Base-by-base conservation (phyloP, 2,329 filamentous ascomycete genomes). In the Coleophoma crateriformis region DNA sequence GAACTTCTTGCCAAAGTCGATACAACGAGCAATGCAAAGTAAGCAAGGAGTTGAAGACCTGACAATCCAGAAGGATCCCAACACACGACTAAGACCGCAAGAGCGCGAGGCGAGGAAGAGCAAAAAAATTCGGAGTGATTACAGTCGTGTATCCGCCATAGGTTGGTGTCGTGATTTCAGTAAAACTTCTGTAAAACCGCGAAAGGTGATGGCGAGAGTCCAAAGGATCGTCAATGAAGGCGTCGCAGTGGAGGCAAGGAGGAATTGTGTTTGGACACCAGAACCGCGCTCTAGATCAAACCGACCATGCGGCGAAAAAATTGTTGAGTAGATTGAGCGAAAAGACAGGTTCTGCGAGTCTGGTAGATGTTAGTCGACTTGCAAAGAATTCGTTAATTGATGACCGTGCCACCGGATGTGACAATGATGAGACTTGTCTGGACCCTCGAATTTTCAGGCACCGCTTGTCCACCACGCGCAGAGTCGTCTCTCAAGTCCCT, bases 71-170 rank as follows among this genome's bases (percentile, higher is more conserved):
- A 33, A 48, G 51, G 49, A 41, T 38, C 51, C 55, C 50, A 47
- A 47, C 35, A 50, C 35, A 45, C n/a, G n/a, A n/a, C 42, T 46
- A 48, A 48, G 45, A 35, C 48, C 37, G 37, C 49, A 40, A 47
- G 47, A 39, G 48, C 41, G 33, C 46, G 45, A 45, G 34, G 52
- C 44, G 53, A 40, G 52, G 55, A 49, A 51, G 53, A 58, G 57
- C 52, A 52, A 58, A 54, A 27, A 27, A 27, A 27, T 50, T 47
- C 33, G 38, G 48, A 45, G 44, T 52, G 56, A 51, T 57, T 63
- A 62, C 50, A 59, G 55, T 60, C 50, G 50, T 56, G 49, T 45
- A 52, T 52, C 46, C 55, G 61, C 61, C 61, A 63, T 63, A 56
- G 54, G 57, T 58, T 51, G 46, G 35, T 45, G 33, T 50, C 48